These are phyloP conservation scores for Exophiala xenobiotica DNA, from an alignment of 2,329 filamentous ascomycete species.

Conservation along the genomic window DNA sequence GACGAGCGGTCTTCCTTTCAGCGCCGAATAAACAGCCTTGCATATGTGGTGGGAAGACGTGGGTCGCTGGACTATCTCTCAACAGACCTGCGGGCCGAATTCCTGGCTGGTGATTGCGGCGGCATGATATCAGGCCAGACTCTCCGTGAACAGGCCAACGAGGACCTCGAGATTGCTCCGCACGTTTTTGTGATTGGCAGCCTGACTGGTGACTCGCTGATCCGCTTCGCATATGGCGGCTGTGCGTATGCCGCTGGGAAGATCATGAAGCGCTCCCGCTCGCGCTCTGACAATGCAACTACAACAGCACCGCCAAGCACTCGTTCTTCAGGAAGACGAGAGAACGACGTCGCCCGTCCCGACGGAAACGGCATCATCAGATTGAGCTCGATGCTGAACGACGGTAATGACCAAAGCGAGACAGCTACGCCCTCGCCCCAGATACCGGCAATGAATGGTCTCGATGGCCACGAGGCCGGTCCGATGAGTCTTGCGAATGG, in stretches of 20 bases:
- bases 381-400: too few species aligned
- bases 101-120: slow-evolving; percentile 33
- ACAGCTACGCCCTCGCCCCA: slow-evolving; percentile 23
- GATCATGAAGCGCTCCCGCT: slow-evolving; percentile 39
- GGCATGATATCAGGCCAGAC: slow-evolving; percentile 52
- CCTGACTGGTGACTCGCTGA: slow-evolving; percentile 60
- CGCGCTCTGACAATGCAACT: background rate
- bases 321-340: background rate
- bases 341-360: slow-evolving; percentile 4
- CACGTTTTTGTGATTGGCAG: slow-evolving; percentile 59
- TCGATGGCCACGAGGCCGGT: slow-evolving; percentile 25
- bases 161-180: slow-evolving; percentile 53
- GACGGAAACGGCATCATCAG: too few species aligned
- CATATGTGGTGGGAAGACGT: slow-evolving; percentile 58
- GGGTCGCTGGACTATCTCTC: slow-evolving; percentile 56
- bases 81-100: slow-evolving; percentile 46
- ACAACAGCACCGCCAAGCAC: background rate
- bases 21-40: slow-evolving; percentile 49
- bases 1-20: slow-evolving; percentile 37
- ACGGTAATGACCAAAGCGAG: too few species aligned
- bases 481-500: slow-evolving; percentile 15
- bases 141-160: slow-evolving; percentile 52
- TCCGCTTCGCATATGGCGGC: slow-evolving; percentile 60
- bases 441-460: slow-evolving; percentile 27
- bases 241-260: slow-evolving; percentile 58